These are phyloP conservation scores for Pichia deserticola DNA, from an alignment of 805 yeast genomes.

Conservation along the genomic window DNA sequence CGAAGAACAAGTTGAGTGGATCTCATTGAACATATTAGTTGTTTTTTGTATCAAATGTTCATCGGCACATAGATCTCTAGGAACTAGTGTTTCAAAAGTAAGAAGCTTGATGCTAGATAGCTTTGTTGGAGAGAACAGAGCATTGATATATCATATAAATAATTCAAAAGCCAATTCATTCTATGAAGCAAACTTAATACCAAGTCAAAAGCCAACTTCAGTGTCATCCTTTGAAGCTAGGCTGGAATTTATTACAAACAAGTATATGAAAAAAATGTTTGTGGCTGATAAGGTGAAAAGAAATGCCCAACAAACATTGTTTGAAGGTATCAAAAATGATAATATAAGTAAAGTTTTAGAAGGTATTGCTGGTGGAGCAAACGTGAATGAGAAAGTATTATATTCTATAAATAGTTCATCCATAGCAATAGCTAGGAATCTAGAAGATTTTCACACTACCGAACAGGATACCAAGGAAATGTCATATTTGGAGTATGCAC, in stretches of 20 bases:
- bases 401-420: slow-evolving; percentile 3
- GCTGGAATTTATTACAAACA: slow-evolving; percentile 51
- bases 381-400: slow-evolving; percentile 35
- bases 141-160: slow-evolving; percentile 43
- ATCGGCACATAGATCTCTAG: slow-evolving; percentile 80
- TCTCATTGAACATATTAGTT: slow-evolving; percentile 65
- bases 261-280: slow-evolving; percentile 53
- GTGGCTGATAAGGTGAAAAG: slow-evolving; percentile 18
- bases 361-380: slow-evolving; percentile 42
- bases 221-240: slow-evolving; percentile 39
- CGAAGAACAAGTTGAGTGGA: slow-evolving; percentile 69
- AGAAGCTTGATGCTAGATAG: slow-evolving; percentile 73
- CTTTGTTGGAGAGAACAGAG: slow-evolving; percentile 51
- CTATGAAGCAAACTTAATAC: slow-evolving; percentile 41
- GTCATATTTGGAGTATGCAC: slow-evolving; percentile 42
- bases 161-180: slow-evolving; percentile 52
- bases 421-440: background rate
- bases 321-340: slow-evolving; percentile 47
- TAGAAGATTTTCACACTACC: too few relatives aligned
- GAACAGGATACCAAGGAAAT: slow-evolving; percentile 14
- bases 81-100: slow-evolving; percentile 73
- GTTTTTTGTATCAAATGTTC: slow-evolving; percentile 81
- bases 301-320: slow-evolving; percentile 27
- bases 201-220: slow-evolving; percentile 25
- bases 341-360: slow-evolving; percentile 37